Percentiles rank a stretch among this genome's conserved stretches.
Conservation (phyloP, 768 basidiomycete genomes). For the Lentinus tigrinus region DNA sequence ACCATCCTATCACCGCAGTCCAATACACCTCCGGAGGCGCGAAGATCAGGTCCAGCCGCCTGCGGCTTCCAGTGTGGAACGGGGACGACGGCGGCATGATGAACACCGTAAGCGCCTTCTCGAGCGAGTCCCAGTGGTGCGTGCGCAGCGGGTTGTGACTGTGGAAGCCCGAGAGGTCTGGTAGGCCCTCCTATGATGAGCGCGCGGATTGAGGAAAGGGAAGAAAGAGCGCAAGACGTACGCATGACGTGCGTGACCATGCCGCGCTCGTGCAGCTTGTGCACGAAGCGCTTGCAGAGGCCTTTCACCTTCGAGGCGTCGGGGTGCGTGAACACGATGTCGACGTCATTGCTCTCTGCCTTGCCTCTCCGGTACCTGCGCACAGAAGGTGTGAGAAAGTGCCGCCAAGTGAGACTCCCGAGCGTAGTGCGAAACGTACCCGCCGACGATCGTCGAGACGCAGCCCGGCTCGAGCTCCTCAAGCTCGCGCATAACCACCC, state of each 20-base stretch:
- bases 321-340: slow-evolving; percentile 83
- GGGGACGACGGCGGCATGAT: slow-evolving; percentile 46
- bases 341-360: slow-evolving; percentile 76
- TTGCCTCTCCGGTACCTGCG: slow-evolving; percentile 85
- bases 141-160: slow-evolving; percentile 51
- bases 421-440: slow-evolving; percentile 45
- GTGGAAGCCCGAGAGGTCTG: slow-evolving; percentile 64
- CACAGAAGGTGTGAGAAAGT: not conserved
- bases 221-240: slow-evolving; percentile 40
- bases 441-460: slow-evolving; percentile 74
- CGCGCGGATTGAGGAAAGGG: not conserved
- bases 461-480: slow-evolving; percentile 63
- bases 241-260: slow-evolving; percentile 84
- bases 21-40: slow-evolving; percentile 76
- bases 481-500: slow-evolving; percentile 65
- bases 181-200: not conserved
- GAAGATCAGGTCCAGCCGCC: slow-evolving; percentile 85
- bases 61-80: slow-evolving; percentile 42
- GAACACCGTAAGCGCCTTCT: slow-evolving; percentile 84
- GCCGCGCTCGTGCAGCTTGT: slow-evolving; percentile 54
- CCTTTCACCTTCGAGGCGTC: slow-evolving; percentile 55
- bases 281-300: slow-evolving; percentile 60
- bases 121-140: slow-evolving; percentile 75
- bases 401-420: not conserved
- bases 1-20: slow-evolving; percentile 91